Percentiles rank a stretch among this genome's conserved stretches.
phyloP scores from a whole-genome alignment of 2,329 filamentous ascomycete species.

The Tolypocladium ovalisporum region DNA sequence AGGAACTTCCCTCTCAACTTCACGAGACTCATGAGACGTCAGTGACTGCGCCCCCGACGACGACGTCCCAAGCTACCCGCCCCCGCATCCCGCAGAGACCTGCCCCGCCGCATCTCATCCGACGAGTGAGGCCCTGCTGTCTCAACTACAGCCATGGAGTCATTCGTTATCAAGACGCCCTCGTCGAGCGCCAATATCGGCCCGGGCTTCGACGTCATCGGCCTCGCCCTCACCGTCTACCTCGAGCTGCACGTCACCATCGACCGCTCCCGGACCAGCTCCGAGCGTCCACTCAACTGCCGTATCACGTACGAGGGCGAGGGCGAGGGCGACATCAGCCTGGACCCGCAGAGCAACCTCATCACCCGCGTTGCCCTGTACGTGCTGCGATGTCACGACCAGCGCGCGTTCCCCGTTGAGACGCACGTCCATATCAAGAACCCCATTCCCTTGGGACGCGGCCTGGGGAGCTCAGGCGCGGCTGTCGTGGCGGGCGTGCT shows the following conservation, averaged over 20 bases:
- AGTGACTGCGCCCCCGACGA: not conserved
- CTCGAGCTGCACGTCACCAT: constrained; percentile 80
- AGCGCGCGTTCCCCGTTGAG: constrained; percentile 71
- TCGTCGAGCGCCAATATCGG: constrained; percentile 97
- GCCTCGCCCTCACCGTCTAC: constrained; percentile 86
- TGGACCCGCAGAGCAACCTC: constrained; percentile 79
- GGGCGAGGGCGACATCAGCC: constrained; percentile 65
- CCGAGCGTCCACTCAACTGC: constrained; percentile 67
- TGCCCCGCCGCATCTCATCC: not conserved
- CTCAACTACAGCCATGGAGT: constrained; percentile 35
- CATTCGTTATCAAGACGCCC: constrained; percentile 67
- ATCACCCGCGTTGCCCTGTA: constrained; percentile 92
- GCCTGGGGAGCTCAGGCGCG: constrained; percentile 88
- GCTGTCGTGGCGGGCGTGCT: constrained; percentile 94
- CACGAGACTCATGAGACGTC: not conserved
- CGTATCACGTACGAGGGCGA: constrained; percentile 82
- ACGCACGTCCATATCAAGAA: constrained; percentile 94
- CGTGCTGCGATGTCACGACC: constrained; percentile 83
- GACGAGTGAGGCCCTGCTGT: constrained; percentile 10
- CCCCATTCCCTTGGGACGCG: constrained; percentile 84
- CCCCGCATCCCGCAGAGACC: not conserved
- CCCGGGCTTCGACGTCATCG: constrained; percentile 95
- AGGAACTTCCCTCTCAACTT: not conserved
- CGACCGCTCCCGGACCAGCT: constrained; percentile 42
- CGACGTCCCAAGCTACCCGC: not conserved